Evolutionary conservation across 805 yeast genomes (phyloP).

Genomic region (Cyberlindnera maritima): DNA sequence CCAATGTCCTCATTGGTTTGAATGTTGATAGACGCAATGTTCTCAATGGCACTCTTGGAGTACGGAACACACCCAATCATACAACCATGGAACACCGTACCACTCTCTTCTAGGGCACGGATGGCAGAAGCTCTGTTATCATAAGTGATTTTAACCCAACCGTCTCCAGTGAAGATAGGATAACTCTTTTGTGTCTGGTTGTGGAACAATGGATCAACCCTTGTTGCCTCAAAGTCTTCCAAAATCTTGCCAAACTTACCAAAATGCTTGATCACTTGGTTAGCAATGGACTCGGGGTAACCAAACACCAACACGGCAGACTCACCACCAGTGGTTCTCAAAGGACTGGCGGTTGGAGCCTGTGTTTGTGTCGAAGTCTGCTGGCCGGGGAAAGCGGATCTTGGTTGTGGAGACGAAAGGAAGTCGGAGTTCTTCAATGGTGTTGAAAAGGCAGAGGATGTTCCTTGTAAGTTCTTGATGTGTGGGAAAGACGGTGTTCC

Average conservation of each 20-base stretch:
- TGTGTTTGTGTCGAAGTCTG: background rate
- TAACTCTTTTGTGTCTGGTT: slow-evolving; percentile 31
- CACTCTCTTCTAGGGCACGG: slow-evolving; percentile 84
- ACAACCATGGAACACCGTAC: slow-evolving; percentile 63
- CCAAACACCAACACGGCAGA: slow-evolving; percentile 84
- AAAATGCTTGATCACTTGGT: slow-evolving; percentile 66
- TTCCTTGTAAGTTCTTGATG: background rate
- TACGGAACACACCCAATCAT: slow-evolving; percentile 70
- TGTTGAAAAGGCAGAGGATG: slow-evolving; percentile 19
- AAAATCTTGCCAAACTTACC: slow-evolving; percentile 75
- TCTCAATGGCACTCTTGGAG: slow-evolving; percentile 57
- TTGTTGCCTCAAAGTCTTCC: slow-evolving; percentile 61
- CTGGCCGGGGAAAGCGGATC: background rate
- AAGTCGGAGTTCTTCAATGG: slow-evolving; percentile 14
- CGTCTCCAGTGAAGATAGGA: slow-evolving; percentile 81
- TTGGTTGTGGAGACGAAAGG: background rate
- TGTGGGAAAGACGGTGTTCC: slow-evolving; percentile 3
- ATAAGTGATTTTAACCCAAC: slow-evolving; percentile 91
- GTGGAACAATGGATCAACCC: slow-evolving; percentile 26
- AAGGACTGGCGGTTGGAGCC: background rate
- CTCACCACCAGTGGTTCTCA: slow-evolving; percentile 31
- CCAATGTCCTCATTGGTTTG: slow-evolving; percentile 48
- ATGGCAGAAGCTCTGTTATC: slow-evolving; percentile 70
- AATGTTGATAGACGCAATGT: slow-evolving; percentile 45
- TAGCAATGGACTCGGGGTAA: slow-evolving; percentile 74